Evolutionary conservation across 495 filamentous ascomycete genomes (phyloP).

Genomic region (Acidiella bohemica): DNA sequence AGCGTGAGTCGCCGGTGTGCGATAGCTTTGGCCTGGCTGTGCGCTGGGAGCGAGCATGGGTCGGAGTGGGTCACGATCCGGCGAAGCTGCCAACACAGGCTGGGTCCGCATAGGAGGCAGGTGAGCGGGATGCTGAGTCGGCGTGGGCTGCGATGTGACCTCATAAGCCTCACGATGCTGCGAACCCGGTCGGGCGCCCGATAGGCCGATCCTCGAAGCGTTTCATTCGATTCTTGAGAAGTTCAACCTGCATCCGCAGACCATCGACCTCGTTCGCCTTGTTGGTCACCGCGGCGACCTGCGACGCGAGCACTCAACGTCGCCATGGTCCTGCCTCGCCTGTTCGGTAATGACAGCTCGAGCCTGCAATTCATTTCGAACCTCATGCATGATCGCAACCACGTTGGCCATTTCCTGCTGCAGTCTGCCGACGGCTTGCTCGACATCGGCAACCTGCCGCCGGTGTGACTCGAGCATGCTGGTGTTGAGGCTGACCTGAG

Average conservation of each 20-base stretch:
- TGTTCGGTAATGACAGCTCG: not conserved
- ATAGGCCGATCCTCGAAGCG: conserved; percentile 24
- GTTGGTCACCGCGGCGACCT: conserved; percentile 15
- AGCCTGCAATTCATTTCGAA: conserved; percentile 10
- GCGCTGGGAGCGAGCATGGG: not conserved
- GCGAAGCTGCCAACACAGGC: not conserved
- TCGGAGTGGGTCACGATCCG: not conserved
- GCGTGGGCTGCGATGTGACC: not conserved
- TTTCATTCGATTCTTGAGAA: conserved; percentile 27
- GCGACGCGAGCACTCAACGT: conserved; percentile 21
- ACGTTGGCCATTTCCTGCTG: conserved; percentile 22
- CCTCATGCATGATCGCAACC: conserved; percentile 18
- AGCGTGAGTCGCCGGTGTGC: too few species aligned
- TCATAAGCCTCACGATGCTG: conserved; percentile 9
- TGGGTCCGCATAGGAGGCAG: conserved; percentile 4
- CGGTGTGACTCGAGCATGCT: conserved; percentile 21
- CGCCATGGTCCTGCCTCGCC: conserved; percentile 4
- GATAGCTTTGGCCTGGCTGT: not conserved
- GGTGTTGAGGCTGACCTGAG: conserved; percentile 25
- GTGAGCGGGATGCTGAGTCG: not conserved
- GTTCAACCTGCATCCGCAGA: conserved; percentile 27
- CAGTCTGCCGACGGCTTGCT: conserved; percentile 21
- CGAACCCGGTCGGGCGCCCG: not conserved
- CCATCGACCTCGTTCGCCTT: conserved; percentile 29
- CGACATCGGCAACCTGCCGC: conserved; percentile 17